Conservation (phyloP, 1,284 basidiomycete genomes). For the Hypsizygus ulmarius region DNA sequence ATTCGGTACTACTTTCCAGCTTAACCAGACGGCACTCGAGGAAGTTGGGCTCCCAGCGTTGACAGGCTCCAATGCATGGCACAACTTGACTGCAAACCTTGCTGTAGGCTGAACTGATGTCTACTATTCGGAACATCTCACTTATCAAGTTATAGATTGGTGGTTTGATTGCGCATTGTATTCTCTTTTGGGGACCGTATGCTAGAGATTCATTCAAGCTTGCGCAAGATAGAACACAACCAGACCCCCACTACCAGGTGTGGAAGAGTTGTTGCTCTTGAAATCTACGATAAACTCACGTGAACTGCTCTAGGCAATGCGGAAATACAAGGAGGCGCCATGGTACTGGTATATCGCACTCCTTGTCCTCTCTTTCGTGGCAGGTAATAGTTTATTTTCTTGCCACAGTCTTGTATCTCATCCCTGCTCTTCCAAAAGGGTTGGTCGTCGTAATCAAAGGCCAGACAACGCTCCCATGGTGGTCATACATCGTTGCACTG, state of each 20-base stretch:
- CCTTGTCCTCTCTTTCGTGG: conserved; percentile 48
- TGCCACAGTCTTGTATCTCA: background rate
- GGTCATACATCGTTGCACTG: conserved; percentile 53
- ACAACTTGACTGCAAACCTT: conserved; percentile 49
- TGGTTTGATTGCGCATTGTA: conserved; percentile 56
- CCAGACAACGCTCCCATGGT: conserved; percentile 62
- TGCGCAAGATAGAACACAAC: conserved; percentile 41
- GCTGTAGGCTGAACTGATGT: conserved; percentile 34
- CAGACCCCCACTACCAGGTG: conserved; percentile 60
- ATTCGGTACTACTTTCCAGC: conserved; percentile 46
- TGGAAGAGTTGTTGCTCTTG: background rate
- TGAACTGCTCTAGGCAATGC: conserved; percentile 33
- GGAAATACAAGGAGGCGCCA: conserved; percentile 51
- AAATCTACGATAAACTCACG: background rate
- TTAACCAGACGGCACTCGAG: conserved; percentile 55
- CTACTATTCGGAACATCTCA: background rate
- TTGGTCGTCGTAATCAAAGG: conserved; percentile 56
- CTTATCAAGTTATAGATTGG: conserved; percentile 46
- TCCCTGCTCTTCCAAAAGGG: conserved; percentile 28
- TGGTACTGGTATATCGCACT: conserved; percentile 55
- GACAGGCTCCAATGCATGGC: conserved; percentile 59
- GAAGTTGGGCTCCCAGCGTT: conserved; percentile 51
- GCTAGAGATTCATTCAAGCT: conserved; percentile 50
- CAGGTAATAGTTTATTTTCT: conserved; percentile 34
- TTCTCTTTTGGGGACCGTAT: conserved; percentile 59